Evolutionary conservation across 1,284 basidiomycete species (phyloP), one percentile per base, ranked within the genome.

Genomic region (Naganishia sp.): DNA sequence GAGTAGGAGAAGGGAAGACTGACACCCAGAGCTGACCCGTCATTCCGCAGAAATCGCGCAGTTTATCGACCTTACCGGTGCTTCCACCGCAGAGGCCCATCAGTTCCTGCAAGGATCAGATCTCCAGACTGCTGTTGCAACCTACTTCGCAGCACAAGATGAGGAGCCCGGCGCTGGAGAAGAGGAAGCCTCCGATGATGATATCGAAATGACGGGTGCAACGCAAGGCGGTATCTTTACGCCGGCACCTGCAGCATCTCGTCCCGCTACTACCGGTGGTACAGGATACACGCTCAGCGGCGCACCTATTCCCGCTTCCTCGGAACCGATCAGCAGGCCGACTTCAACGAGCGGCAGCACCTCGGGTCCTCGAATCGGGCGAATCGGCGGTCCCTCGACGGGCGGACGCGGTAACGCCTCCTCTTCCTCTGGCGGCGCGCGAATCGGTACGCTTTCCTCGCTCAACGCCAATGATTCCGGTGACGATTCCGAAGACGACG

Each of bases 51-150:
- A 66, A 50, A 61, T 66, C 52, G 65, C 65, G 13, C 72, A 76
- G 53, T 80, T 80, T 51, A 71, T 77, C 31, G 74, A 74, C 25
- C 73, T 80, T 52, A 80, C 79, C 15, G 74, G 76, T 67, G 74
- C 78, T 18, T 70, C 72, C 25, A 70, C 70, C 15, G 69, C 71
- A 31, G 72, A 77, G 47, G 79, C 79, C 17, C 54, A 70, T 23
- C 74, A 75, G 31, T 80, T 76, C 64, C 71, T 80, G 69, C n/a
- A 69, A 75, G 45, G 75, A 74, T 13, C 74, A 74, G 15, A 62
- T 47, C 55, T 25, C 4, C 66, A 77, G 77, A 75, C 73, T 23
- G 79, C 77, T 5, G 73, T 79, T n/a, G 74, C 76, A 65, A 74
- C 75, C 66, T 79, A 72, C 69, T 78, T 73, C 60, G 76, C 78